Conservation (phyloP, 768 basidiomycete species). For the Lyophyllum semitale region DNA sequence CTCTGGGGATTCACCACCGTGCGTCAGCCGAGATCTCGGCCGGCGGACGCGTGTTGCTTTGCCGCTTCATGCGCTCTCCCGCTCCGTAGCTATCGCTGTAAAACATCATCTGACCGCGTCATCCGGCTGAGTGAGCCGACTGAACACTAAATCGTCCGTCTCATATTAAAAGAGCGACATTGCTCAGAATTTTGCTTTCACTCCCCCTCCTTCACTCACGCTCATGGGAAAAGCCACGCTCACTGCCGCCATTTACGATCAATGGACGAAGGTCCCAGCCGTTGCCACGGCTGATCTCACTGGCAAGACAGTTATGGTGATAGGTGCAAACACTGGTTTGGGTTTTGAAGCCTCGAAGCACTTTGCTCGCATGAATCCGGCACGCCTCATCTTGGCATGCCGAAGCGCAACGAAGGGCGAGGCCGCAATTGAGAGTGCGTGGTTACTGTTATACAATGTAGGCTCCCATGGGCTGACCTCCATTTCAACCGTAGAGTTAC, state of each 20-base stretch:
- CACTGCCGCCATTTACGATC: conserved; percentile 16
- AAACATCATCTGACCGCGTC: no score
- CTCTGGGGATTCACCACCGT: no score
- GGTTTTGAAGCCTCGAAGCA: conserved; percentile 50
- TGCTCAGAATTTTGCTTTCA: no score
- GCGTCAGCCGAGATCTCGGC: no score
- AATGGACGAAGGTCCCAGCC: conserved; percentile 24
- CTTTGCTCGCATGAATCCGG: conserved; percentile 45
- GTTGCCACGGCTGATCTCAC: conserved; percentile 36
- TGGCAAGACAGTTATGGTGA: conserved; percentile 50
- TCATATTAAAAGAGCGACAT: no score
- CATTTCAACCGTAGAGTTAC: conserved; percentile 22
- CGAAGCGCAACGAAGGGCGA: conserved; percentile 35
- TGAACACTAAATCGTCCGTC: no score
- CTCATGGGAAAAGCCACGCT: conserved; percentile 23
- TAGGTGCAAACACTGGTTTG: conserved; percentile 52
- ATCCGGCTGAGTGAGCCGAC: no score
- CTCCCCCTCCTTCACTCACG: background rate
- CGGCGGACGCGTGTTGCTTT: no score
- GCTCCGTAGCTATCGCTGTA: no score
- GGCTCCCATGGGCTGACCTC: background rate
- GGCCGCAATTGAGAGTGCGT: conserved; percentile 37
- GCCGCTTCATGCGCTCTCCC: no score
- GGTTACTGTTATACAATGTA: background rate
- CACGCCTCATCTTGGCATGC: conserved; percentile 39